Base-by-base conservation (phyloP, 148 eudicot species). In the Rhododendron simsii region DNA sequence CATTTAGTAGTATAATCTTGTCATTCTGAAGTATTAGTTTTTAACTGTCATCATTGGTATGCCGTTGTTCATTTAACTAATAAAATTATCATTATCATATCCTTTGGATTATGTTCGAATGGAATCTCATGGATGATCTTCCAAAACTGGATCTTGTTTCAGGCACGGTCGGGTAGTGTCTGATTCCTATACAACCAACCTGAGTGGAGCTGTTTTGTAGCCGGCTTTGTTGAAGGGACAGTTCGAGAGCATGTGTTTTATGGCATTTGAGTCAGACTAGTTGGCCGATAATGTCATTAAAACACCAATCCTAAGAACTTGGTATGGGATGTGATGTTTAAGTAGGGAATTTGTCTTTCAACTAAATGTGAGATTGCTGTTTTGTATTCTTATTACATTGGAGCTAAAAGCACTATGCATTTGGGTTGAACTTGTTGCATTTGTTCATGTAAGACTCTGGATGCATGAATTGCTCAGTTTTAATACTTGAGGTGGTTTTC, bases 81-180 rank as follows among this genome's bases (percentile, higher is more conserved):
- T 30, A 30, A 33, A 18, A n/a, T 55, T 57, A 3, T 55, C n/a
- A 21, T 30, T 50, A 8, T 18, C 7, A 4, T 63, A 61, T 82
- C 13, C 7, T 21, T 63, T 23, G 41, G 20, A 63, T 41, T 39
- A 61, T 82, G n/a, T 44, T 3, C 10, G 1, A 33, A 74, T 74
- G 67, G 45, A 73, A 67, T 45, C 39, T 83, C 59, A 71, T 51
- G 48, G 48, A 51, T 74, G 5, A 9, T 11, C n/a, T 71, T 39
- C 53, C 20, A 21, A 33, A 48, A 9, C 44, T 51, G 75, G 48
- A 11, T 73, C 33, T 53, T 44, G 48, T 84, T 55, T 84, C 86
- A 84, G 86, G 86, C 77, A 47, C 81, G 86, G 13, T 76, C 81
- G 0, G 86, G 37, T 41, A 84, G 73, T 55, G 81, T 20, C 35